phyloP scores from a whole-genome alignment of 2,329 filamentous ascomycete genomes.

The Colletotrichum tanaceti region DNA sequence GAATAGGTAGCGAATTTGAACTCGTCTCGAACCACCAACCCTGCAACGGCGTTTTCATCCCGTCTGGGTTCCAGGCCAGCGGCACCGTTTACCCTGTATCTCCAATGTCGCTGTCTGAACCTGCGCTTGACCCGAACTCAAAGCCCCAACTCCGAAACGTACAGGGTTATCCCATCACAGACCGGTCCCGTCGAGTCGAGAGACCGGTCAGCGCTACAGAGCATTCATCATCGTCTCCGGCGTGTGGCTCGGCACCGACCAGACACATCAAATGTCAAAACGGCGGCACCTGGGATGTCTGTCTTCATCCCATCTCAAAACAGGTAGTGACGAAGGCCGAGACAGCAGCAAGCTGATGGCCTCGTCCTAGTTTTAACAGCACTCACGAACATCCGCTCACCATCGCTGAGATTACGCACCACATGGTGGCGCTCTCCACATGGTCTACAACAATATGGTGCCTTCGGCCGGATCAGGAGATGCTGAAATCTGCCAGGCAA shows the following conservation, averaged over 20 bases:
- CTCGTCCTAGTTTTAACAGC: constrained; percentile 4
- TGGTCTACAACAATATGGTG: constrained; percentile 18
- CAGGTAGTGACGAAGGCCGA: not conserved
- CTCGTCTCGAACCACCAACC: constrained; percentile 4
- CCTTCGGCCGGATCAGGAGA: constrained; percentile 5
- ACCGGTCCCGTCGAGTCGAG: constrained; percentile 1
- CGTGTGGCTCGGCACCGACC: constrained; percentile 18
- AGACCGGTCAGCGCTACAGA: not conserved
- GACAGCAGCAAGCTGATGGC: constrained; percentile 3
- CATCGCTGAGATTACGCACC: not conserved
- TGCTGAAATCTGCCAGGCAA: not conserved
- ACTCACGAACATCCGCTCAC: not conserved
- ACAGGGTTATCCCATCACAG: not conserved
- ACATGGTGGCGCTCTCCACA: constrained; percentile 24
- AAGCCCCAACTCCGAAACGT: not conserved
- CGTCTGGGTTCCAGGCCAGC: not conserved
- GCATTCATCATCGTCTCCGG: not conserved
- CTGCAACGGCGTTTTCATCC: constrained; percentile 5
- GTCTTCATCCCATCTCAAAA: constrained; percentile 1
- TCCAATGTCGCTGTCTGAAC: constrained; percentile 3
- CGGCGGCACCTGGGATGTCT: constrained; percentile 8
- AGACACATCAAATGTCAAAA: not conserved
- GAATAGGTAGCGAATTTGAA: constrained; percentile 15
- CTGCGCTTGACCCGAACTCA: not conserved
- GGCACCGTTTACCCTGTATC: constrained; percentile 19